A percentile compares a stretch with the other conserved stretches of the same genome.
These are phyloP conservation scores for Scenedesmus sp. DNA, from an alignment of 163 green algal species.

Conservation along the genomic window DNA sequence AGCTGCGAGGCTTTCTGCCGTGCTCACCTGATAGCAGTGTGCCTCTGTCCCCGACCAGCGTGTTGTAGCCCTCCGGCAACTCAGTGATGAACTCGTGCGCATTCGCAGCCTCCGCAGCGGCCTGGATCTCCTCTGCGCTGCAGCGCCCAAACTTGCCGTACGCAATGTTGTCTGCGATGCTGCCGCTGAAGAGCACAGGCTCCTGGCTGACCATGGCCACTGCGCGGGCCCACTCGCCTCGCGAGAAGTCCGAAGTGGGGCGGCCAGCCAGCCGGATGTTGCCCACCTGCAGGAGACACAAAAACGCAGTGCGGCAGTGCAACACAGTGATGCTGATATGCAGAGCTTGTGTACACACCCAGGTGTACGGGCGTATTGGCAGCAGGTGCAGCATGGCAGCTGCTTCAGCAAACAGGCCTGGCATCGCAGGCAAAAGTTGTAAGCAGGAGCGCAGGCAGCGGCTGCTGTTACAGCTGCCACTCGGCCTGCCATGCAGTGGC, in stretches of 20 bases:
- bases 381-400: too few relatives aligned
- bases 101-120: slow-evolving; percentile 83
- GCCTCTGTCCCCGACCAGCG: slow-evolving; percentile 88
- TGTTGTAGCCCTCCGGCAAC: slow-evolving; percentile 90
- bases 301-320: background rate
- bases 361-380: too few relatives aligned
- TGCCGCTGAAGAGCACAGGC: slow-evolving; percentile 85
- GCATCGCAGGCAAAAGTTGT: background rate
- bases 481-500: background rate
- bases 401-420: too few relatives aligned
- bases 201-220: slow-evolving; percentile 85
- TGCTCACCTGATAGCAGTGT: slow-evolving; percentile 27
- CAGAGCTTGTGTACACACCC: too few relatives aligned
- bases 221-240: slow-evolving; percentile 76
- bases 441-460: background rate
- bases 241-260: slow-evolving; percentile 63
- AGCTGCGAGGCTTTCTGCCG: too few relatives aligned
- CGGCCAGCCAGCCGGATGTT: slow-evolving; percentile 76
- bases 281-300: slow-evolving; percentile 56
- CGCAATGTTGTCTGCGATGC: slow-evolving; percentile 83
- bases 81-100: slow-evolving; percentile 90
- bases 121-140: slow-evolving; percentile 69
- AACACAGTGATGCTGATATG: too few relatives aligned
- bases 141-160: slow-evolving; percentile 70
- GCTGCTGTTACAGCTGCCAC: background rate